These are phyloP conservation scores for Penicillium cinerascens DNA, from an alignment of 495 filamentous ascomycete genomes.

Conservation along the genomic window DNA sequence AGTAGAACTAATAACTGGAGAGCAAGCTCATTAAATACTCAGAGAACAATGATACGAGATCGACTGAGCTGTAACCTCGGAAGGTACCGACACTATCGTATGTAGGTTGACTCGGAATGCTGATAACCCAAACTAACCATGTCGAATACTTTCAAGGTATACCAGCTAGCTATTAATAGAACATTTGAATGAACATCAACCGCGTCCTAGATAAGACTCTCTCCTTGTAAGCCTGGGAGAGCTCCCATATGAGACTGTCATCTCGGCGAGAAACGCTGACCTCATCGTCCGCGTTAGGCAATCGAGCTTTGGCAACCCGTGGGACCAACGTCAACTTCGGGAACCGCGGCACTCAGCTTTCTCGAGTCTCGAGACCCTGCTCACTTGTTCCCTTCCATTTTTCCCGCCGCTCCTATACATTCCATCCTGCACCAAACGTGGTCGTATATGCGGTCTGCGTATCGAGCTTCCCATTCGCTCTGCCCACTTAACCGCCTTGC, in stretches of 20 bases:
- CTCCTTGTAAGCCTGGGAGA: no score
- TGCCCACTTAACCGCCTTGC: slow-evolving; percentile 1
- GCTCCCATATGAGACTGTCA: no score
- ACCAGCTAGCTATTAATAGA: not conserved
- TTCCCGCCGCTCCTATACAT: no score
- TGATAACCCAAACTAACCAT: not conserved
- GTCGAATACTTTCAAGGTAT: no score
- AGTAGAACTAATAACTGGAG: no score
- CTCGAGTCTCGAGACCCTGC: not conserved
- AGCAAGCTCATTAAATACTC: not conserved
- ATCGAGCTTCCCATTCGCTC: not conserved
- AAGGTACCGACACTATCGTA: not conserved
- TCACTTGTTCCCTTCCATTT: not conserved
- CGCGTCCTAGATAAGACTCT: not conserved
- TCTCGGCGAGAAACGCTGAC: slow-evolving; percentile 3
- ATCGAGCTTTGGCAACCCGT: not conserved
- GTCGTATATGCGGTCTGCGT: not conserved
- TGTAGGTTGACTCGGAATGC: not conserved
- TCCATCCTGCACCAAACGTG: not conserved
- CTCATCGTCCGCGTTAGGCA: slow-evolving; percentile 17
- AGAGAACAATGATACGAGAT: not conserved
- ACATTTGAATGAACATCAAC: not conserved
- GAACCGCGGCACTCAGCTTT: not conserved
- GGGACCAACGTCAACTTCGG: not conserved
- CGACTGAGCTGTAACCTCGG: not conserved